These are phyloP conservation scores for Fusarium sp. DNA, from an alignment of 2,329 filamentous ascomycete species.

Conservation along the genomic window DNA sequence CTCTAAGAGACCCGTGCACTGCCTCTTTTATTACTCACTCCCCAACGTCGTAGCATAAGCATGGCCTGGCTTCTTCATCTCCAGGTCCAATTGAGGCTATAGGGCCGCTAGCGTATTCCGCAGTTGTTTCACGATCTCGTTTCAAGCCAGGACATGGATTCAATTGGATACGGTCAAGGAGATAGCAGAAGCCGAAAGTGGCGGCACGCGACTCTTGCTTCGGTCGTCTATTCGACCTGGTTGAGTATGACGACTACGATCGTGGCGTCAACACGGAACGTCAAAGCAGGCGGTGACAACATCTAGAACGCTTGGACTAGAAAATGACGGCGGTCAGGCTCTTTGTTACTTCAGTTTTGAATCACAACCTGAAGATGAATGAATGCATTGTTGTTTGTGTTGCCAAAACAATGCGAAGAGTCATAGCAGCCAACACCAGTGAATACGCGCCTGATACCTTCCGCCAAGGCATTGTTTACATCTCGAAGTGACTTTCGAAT, in stretches of 20 bases:
- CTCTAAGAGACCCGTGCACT: constrained; percentile 1
- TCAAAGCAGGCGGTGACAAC: constrained; percentile 3
- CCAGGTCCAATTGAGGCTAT: constrained; percentile 5
- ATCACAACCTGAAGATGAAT: not conserved
- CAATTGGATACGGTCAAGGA: constrained; percentile 28
- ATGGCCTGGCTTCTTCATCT: constrained; percentile 13
- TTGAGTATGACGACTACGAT: constrained; percentile 4
- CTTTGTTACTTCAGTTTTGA: not conserved
- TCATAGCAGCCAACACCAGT: not conserved
- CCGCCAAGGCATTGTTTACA: not conserved
- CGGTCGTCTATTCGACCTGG: not conserved
- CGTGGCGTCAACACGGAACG: constrained; percentile 6
- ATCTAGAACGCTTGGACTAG: constrained; percentile 14
- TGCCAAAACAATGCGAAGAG: constrained; percentile 3
- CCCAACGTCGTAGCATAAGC: constrained; percentile 30
- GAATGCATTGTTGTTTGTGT: not conserved
- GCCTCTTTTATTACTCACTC: constrained; percentile 3
- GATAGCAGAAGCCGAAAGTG: constrained; percentile 16
- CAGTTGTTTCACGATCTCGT: constrained; percentile 35
- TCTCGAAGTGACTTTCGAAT: not conserved
- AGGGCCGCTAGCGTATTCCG: constrained; percentile 18
- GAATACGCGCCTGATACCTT: not conserved
- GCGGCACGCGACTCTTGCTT: constrained; percentile 13
- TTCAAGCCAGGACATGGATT: constrained; percentile 30
- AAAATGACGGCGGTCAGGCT: constrained; percentile 3